These are phyloP conservation scores for Medicago ruthenica DNA, from an alignment of 306 rosid genomes.

Conservation along the genomic window DNA sequence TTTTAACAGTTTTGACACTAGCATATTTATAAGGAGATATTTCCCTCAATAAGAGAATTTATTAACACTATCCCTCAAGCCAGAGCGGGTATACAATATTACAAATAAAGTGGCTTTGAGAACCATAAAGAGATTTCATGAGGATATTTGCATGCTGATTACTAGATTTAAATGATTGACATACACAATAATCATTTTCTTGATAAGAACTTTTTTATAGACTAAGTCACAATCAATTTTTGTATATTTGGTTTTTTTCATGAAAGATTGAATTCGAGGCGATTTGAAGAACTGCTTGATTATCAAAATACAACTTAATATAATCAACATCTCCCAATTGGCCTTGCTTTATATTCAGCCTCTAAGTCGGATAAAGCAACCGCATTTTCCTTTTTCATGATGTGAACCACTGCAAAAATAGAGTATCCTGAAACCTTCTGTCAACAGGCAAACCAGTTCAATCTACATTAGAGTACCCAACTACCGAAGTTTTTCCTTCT, in stretches of 20 bases:
- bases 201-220: neutral
- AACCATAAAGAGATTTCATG: neutral
- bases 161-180: slow-evolving; percentile 1
- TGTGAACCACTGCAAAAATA: neutral
- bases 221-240: neutral
- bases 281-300: neutral
- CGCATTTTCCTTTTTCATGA: neutral
- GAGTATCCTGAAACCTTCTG: neutral
- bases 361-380: neutral
- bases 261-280: slow-evolving; percentile 5
- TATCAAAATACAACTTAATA: neutral
- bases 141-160: slow-evolving; percentile 5
- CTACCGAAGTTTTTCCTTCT: neutral
- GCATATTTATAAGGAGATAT: slow-evolving; percentile 6
- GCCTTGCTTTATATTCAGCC: neutral
- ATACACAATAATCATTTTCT: neutral
- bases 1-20: neutral
- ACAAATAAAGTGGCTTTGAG: neutral
- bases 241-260: neutral
- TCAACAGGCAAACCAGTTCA: neutral
- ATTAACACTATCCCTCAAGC: neutral
- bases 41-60: slow-evolving; percentile 4
- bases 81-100: neutral
- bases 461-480: neutral
- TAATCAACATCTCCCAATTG: neutral